Base-by-base conservation (phyloP, 192 early-diverging fungal genomes). In the Umbelopsis isabellina region DNA sequence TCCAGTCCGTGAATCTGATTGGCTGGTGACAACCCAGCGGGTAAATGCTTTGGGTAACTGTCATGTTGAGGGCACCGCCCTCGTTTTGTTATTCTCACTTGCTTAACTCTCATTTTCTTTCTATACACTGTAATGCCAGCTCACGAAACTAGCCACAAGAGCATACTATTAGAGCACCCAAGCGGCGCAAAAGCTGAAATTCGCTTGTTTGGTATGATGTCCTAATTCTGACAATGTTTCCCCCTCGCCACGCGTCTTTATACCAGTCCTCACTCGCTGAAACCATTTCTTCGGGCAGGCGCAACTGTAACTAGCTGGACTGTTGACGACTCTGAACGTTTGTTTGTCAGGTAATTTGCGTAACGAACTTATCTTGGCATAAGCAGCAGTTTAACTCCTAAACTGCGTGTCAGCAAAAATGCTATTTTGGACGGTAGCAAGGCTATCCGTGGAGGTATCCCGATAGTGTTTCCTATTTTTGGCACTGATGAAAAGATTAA, bases 221-320 rank as follows among this genome's bases (percentile, higher is more conserved):
- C 46, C 20, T 22, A 70, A 55, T 61, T 15, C 25, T 53, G n/a
- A 61, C 20, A 71, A 64, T 1, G 37, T 47, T 44, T 66, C 35
- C 51, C 51, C 25, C 22, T 67, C 16, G 52, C 27, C 25, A 44
- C 44, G 15, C 61, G 27, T 67, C 10, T 52, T 46, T 37, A 21
- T 52, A 2, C 46, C 33, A 45, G 16, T 44, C 11, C 20, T 70
- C 37, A 58, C 46, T 46, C 30, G 23, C 16, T 35, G 47, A 11
- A 44, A 66, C 8, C 49, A 18, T 50, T 22, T 68, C 87, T 78
- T 30, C 55, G 55, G 27, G 27, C 25, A 75, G 97, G 97, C 8
- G 94, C 96, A 27, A 98, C 97, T 1, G 83, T 99, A 51, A 99
- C 94, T 1, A 91, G 89, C 41, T 99, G 96, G 95, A 90, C 87